Evolutionary conservation across 371 early-diverging fungal species (phyloP).

Genomic region (Mucor racemosus): DNA sequence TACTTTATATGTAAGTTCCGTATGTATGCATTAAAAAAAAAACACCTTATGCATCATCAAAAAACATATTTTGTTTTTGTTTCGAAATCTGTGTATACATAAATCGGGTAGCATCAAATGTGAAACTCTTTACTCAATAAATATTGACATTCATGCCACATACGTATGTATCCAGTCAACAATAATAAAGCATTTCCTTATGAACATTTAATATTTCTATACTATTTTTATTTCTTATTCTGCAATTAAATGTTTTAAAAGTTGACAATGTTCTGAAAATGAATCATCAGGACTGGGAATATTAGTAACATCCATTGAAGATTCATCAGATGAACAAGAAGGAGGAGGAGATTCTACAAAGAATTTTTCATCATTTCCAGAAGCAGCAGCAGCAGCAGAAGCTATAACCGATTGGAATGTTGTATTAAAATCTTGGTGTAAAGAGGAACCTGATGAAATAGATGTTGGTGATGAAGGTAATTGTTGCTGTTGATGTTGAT

Average conservation of each 20-base stretch:
- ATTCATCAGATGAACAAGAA: not conserved
- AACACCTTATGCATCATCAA: too few species aligned
- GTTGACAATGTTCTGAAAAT: conserved; percentile 1
- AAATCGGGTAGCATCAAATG: too few species aligned
- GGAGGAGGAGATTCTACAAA: not conserved
- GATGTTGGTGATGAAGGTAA: not conserved
- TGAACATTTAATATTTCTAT: too few species aligned
- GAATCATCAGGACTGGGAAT: conserved; percentile 3
- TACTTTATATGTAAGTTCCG: too few species aligned
- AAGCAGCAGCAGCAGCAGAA: not conserved
- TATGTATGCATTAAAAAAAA: too few species aligned
- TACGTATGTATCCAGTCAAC: too few species aligned
- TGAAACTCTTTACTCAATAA: too few species aligned
- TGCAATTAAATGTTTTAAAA: conserved; percentile 2
- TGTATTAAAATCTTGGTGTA: not conserved
- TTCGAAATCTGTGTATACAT: too few species aligned
- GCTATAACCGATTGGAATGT: not conserved
- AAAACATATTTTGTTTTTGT: too few species aligned
- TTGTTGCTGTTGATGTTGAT: not conserved
- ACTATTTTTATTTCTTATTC: too few species aligned
- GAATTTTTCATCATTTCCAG: not conserved
- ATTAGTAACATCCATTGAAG: not conserved
- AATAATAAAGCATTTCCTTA: too few species aligned
- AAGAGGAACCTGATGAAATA: not conserved
- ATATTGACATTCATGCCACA: too few species aligned